Percentiles rank a stretch among this genome's conserved stretches.
These are phyloP conservation scores for Galeopsis tetrahit DNA, from an alignment of 257 asterid genomes.

Conservation along the genomic window DNA sequence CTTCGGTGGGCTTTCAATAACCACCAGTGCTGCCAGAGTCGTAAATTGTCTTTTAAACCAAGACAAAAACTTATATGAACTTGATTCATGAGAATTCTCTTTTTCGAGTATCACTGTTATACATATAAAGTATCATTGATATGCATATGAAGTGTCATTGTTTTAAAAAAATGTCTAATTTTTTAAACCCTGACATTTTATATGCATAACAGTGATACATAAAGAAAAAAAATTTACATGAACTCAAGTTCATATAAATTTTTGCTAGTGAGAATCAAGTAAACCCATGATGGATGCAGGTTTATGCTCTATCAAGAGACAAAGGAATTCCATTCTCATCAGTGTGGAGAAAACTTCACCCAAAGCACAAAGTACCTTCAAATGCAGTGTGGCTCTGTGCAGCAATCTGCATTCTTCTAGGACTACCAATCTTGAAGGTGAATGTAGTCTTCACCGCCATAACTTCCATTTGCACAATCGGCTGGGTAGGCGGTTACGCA, in stretches of 20 bases:
- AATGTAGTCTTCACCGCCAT: slow-evolving; percentile 53
- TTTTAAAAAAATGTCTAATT: too few species aligned
- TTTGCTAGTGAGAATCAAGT: too few species aligned
- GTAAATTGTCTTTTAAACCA: slow-evolving; percentile 16
- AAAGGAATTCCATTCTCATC: slow-evolving; percentile 54
- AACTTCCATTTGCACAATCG: slow-evolving; percentile 55
- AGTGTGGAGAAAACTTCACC: slow-evolving; percentile 44
- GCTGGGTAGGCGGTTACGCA: slow-evolving; percentile 57
- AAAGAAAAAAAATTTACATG: too few species aligned
- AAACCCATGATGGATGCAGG: too few species aligned
- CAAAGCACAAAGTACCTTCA: slow-evolving; percentile 47
- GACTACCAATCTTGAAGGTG: slow-evolving; percentile 51
- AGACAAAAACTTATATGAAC: too few species aligned
- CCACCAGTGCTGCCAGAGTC: slow-evolving; percentile 57
- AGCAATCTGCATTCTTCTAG: slow-evolving; percentile 43
- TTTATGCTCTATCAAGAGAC: slow-evolving; percentile 59
- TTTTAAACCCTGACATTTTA: too few species aligned
- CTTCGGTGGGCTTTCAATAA: slow-evolving; percentile 52
- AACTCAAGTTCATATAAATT: too few species aligned
- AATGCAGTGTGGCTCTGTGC: slow-evolving; percentile 61
- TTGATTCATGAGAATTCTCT: too few species aligned
- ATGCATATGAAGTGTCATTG: too few species aligned
- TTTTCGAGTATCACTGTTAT: too few species aligned
- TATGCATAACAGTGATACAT: too few species aligned
- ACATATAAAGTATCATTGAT: too few species aligned